Percentiles rank a stretch among this genome's conserved stretches.
Conservation (phyloP, 2,329 filamentous ascomycete species). For the Gyromitra esculenta region DNA sequence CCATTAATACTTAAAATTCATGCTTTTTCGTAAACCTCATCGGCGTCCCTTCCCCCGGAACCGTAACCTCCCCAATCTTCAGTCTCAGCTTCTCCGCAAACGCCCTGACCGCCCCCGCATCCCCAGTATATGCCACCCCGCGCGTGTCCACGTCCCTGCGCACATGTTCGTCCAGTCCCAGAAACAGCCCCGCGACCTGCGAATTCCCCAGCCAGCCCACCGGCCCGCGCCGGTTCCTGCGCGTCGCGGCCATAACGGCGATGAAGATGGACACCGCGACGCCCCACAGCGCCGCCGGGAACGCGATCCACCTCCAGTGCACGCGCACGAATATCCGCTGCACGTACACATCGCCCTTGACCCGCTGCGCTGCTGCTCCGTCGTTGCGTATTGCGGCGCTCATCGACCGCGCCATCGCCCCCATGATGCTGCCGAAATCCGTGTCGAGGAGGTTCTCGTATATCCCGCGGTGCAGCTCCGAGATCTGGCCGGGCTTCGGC, state of each 20-base stretch:
- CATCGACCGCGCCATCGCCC: conserved; percentile 24
- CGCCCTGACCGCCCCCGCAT: conserved; percentile 15
- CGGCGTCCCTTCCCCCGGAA: conserved; percentile 18
- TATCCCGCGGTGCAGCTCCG: conserved; percentile 45
- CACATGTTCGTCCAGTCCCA: conserved; percentile 40
- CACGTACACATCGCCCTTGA: conserved; percentile 16
- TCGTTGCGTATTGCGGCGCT: conserved; percentile 48
- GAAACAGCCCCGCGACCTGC: conserved; percentile 43
- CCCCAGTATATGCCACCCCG: conserved; percentile 22
- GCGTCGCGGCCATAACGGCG: conserved; percentile 5
- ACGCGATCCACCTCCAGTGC: conserved; percentile 46
- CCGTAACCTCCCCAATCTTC: conserved; percentile 26
- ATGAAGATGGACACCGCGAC: conserved; percentile 14
- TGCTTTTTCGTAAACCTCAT: conserved; percentile 24
- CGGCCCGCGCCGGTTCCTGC: not conserved
- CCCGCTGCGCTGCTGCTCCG: not conserved
- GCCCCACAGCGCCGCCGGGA: conserved; percentile 33
- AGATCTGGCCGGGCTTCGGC: conserved; percentile 29
- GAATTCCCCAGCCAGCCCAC: conserved; percentile 46
- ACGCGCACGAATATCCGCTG: conserved; percentile 6
- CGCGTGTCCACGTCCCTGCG: conserved; percentile 36
- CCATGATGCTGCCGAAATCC: conserved; percentile 31
- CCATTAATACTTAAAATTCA: not conserved
- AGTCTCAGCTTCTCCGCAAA: conserved; percentile 47
- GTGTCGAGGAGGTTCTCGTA: conserved; percentile 39